Base-by-base conservation (phyloP, 2,329 filamentous ascomycete genomes). In the Bipolaris sorokiniana region DNA sequence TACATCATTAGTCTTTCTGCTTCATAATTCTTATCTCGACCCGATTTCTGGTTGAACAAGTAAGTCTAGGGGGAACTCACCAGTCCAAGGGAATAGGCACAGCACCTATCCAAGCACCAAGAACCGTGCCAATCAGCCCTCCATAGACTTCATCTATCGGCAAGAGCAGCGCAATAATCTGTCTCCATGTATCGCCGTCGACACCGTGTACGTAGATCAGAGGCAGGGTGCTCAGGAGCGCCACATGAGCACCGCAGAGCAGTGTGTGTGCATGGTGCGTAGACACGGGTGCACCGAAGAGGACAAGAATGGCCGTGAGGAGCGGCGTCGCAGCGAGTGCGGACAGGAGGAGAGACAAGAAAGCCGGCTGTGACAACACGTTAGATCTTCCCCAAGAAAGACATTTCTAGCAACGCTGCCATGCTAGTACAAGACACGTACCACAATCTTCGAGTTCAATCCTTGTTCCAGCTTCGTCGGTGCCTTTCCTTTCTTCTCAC, bases 31-130 rank as follows among this genome's bases (percentile, higher is more conserved):
- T 10, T n/a, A 5, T 10, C 9, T 48, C 6, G 37, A 0, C 1
- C 7, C 22, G 3, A 3, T 23, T 4, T 18, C 15, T 48, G 11
- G 28, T 22, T 5, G 13, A 31, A 3, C 16, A 3, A 22, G 9
- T n/a, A 4, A 3, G 10, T 15, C 13, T 23, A 11, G 16, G 15
- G 15, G 16, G 16, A 33, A 77, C 80, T 66, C 61, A 85, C 94
- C 94, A 98, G 76, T 99, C 95, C 65, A 99, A 81, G 1, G 95
- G 95, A 67, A 99, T 98, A 0, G 96, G 95, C 51, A 98, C 87
- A 7, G 95, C 95, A 3, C 95, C 95, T 40, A 97, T 79, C 95
- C 95, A 98, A 38, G 91, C 92, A 5, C 95, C 95, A 1, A 94
- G 69, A 23, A 89, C 80, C 0, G 87, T 88, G 5, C 95, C 95